phyloP scores from a whole-genome alignment of 495 filamentous ascomycete species.

The Penicillium mononematosum region DNA sequence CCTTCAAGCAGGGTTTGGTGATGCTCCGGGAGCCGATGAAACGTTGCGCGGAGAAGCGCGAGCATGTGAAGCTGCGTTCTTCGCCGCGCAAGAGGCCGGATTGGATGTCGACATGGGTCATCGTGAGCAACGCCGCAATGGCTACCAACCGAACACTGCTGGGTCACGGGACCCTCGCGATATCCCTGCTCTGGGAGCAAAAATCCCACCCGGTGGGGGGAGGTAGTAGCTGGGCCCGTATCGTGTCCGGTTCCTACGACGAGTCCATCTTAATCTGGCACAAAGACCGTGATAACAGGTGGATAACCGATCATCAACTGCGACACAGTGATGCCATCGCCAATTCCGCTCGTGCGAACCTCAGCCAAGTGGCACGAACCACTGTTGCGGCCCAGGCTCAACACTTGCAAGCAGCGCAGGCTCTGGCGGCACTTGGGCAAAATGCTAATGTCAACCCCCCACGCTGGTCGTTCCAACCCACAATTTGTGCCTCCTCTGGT shows the following conservation, averaged over 20 bases:
- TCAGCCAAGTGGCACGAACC: slow-evolving; percentile 22
- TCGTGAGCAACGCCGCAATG: slow-evolving; percentile 47
- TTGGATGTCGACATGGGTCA: slow-evolving; percentile 42
- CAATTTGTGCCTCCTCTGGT: not conserved
- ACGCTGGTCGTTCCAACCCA: slow-evolving; percentile 10
- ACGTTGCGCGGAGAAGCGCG: slow-evolving; percentile 68
- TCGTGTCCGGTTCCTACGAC: slow-evolving; percentile 94
- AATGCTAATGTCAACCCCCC: not conserved
- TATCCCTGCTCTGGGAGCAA: slow-evolving; percentile 74
- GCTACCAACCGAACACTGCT: slow-evolving; percentile 58
- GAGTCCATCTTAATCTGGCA: slow-evolving; percentile 94
- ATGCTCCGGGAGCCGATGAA: slow-evolving; percentile 75
- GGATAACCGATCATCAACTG: slow-evolving; percentile 70
- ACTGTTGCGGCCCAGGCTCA: slow-evolving; percentile 26
- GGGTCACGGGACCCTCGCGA: slow-evolving; percentile 74
- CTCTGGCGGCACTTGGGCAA: slow-evolving; percentile 13
- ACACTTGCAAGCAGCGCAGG: slow-evolving; percentile 30
- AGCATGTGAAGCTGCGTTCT: slow-evolving; percentile 69
- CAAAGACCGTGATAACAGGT: slow-evolving; percentile 74
- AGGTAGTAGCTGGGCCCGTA: slow-evolving; percentile 78
- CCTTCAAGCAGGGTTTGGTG: slow-evolving; percentile 89
- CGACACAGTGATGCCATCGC: slow-evolving; percentile 62
- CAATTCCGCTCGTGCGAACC: slow-evolving; percentile 36
- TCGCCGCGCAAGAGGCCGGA: slow-evolving; percentile 65
- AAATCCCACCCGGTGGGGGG: slow-evolving; percentile 83